Base-by-base conservation (phyloP, 768 basidiomycete genomes). In the Rhodosporidiobolus odoratus region DNA sequence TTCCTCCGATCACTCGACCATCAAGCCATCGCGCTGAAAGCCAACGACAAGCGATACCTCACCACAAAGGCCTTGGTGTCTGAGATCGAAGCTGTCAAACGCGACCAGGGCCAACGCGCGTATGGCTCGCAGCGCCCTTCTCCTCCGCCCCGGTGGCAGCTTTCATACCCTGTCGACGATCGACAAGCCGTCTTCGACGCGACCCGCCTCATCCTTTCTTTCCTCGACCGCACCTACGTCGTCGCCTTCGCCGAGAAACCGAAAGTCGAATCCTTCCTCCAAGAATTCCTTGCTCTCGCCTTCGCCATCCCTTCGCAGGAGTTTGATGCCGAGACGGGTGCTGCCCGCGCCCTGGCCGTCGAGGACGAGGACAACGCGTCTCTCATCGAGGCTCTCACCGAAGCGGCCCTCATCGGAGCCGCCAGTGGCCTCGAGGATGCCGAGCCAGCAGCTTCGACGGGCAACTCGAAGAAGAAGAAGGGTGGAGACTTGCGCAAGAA, bases 1-100 rank as follows among this genome's bases (percentile, higher is more conserved):
- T 98, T 94, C 79, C 95, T 96, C 86, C 97, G 95, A 81, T 89
- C 89, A 38, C 86, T 98, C 59, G 96, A 99, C 78, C 92, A 96
- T 77, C 94, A 96, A 79, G 94, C 92, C 25, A 90, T 91, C 79
- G 86, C 84, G 68, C 96, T 95, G 86, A 98, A 97, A 82, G 84
- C 84, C 66, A 94, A 92, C 79, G 96, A 99, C 83, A 97, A 97
- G 85, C 91, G 91, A 81, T 85, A 84, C 68, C 89, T 93, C 77
- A 92, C 89, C 12, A 84, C 89, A 52, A 93, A 91, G 78, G 81
- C 87, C 72, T 90, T 95, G 76, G 87, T 92, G 38, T 83, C 81
- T 38, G 89, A 94, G 65, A 88, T 94, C 75, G 91, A 93, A 78
- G 75, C 79, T 61, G 81, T 86, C 72, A 87, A 87, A 77, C 83